Conservation (phyloP, 1,284 basidiomycete species). For the Neonothopanus nambi region DNA sequence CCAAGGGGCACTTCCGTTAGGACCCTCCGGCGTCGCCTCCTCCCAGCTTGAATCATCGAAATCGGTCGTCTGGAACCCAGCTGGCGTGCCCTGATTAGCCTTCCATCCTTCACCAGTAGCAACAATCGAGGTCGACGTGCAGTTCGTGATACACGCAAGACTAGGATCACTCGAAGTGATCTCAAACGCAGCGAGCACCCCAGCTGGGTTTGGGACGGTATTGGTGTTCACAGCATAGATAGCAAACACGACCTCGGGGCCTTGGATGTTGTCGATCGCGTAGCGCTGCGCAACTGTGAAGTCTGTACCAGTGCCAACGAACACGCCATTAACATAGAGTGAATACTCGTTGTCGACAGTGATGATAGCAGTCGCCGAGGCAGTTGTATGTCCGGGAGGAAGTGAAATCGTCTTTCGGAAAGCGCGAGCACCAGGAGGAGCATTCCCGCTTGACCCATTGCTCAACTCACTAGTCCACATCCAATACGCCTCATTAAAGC, state of each 20-base stretch:
- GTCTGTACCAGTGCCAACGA: constrained; percentile 17
- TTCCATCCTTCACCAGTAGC: constrained; percentile 19
- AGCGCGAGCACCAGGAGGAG: constrained; percentile 20
- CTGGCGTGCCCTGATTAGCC: constrained; percentile 8
- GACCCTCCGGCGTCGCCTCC: constrained; percentile 8
- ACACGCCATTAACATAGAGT: constrained; percentile 19
- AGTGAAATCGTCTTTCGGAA: constrained; percentile 20
- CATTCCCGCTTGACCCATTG: constrained; percentile 6
- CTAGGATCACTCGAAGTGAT: constrained; percentile 11
- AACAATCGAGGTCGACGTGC: constrained; percentile 12
- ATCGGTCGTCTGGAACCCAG: constrained; percentile 19
- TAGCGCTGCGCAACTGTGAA: constrained; percentile 18
- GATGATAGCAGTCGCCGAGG: constrained; percentile 18
- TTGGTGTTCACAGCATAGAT: constrained; percentile 14
- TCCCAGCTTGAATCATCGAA: constrained; percentile 20
- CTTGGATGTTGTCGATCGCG: constrained; percentile 8
- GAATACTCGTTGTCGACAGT: constrained; percentile 19
- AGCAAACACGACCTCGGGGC: constrained; percentile 17
- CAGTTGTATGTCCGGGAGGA: constrained; percentile 15
- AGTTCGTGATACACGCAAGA: constrained; percentile 1
- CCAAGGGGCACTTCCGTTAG: constrained; percentile 3
- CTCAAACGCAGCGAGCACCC: constrained; percentile 17
- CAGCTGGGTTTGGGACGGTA: constrained; percentile 17
- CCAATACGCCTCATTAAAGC: constrained; percentile 15
- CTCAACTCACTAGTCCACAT: constrained; percentile 23